Evolutionary conservation across 257 asterid genomes (phyloP).

Genomic region (Gynochthodes officinalis): DNA sequence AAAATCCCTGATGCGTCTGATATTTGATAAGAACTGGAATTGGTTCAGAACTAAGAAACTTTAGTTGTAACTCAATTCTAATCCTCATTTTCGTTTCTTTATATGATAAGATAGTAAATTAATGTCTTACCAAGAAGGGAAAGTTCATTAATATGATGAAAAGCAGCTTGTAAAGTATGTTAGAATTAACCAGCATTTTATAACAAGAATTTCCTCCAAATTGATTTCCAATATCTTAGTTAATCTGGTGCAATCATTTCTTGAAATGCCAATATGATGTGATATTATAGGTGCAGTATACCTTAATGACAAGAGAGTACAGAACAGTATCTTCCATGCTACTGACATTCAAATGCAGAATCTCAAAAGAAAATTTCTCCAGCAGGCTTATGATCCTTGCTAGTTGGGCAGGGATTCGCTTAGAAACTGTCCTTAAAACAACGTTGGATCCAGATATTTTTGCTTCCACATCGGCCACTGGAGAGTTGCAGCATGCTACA

Average conservation of each 20-base stretch:
- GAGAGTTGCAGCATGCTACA: conserved; percentile 87
- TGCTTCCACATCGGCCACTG: conserved; percentile 81
- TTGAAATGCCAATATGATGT: not conserved
- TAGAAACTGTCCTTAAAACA: conserved; percentile 59
- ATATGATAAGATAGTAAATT: no score
- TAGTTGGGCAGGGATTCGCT: conserved; percentile 65
- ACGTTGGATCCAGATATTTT: conserved; percentile 77
- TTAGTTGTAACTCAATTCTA: no score
- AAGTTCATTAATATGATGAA: not conserved
- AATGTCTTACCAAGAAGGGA: conserved; percentile 1
- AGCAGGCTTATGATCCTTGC: conserved; percentile 61
- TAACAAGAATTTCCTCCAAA: no score
- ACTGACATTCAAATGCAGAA: conserved; percentile 82
- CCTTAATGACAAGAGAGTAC: conserved; percentile 87
- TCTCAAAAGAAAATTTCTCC: conserved; percentile 68
- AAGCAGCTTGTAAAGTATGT: no score
- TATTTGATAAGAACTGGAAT: no score
- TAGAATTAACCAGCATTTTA: no score
- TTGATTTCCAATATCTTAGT: no score
- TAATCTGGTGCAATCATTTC: no score
- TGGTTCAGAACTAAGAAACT: no score
- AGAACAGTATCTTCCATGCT: conserved; percentile 98
- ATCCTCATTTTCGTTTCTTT: no score
- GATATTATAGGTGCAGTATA: conserved; percentile 10
- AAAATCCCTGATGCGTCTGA: no score